These are phyloP conservation scores for Amaranthus cruentus DNA, from an alignment of 148 eudicot genomes.

Conservation along the genomic window DNA sequence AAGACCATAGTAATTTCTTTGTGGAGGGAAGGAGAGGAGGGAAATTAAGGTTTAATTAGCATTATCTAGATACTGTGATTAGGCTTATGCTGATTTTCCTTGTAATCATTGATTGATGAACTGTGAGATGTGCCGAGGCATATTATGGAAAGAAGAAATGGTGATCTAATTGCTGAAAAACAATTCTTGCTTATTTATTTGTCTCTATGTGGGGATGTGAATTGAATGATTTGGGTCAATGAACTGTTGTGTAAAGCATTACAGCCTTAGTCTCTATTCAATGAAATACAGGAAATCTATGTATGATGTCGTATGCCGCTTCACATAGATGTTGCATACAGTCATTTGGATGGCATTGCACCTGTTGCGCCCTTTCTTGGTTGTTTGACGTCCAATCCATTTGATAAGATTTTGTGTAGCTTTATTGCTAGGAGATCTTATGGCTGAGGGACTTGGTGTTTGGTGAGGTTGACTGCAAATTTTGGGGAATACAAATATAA, in stretches of 20 bases:
- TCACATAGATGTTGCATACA: background rate
- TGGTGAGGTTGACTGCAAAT: background rate
- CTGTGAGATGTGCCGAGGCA: background rate
- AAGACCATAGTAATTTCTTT: no score
- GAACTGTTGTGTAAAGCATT: background rate
- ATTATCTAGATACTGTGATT: no score
- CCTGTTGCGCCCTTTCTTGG: background rate
- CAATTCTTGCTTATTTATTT: background rate
- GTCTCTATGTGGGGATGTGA: background rate
- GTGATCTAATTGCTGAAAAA: background rate
- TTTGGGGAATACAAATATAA: background rate
- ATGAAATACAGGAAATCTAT: background rate
- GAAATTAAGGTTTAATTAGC: no score
- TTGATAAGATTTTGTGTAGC: background rate
- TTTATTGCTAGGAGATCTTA: background rate
- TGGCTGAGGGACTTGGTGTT: background rate
- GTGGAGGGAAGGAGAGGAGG: no score
- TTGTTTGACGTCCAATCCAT: background rate
- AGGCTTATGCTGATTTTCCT: background rate
- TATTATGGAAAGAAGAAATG: background rate
- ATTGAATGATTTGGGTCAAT: no score
- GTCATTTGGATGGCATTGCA: background rate
- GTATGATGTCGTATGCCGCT: background rate
- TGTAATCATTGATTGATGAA: background rate
- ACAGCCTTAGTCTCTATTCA: background rate